Evolutionary conservation across 257 asterid species (phyloP), one percentile per base, ranked within the genome.

Genomic region (Fraxinus americana): DNA sequence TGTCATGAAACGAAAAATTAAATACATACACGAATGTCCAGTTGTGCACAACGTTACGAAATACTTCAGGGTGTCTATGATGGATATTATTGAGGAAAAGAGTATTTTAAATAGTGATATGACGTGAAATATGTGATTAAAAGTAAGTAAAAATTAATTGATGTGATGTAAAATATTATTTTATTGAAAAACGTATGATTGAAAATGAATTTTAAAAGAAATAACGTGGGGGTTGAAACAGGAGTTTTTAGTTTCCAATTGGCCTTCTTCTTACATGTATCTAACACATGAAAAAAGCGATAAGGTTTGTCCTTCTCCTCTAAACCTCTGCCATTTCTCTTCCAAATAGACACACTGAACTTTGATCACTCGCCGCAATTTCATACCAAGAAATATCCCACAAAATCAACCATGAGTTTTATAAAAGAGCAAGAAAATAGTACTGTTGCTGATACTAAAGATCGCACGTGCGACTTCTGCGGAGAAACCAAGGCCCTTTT

Each of bases 391-490:
- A 79, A 23, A 74, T 59, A 8, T 19, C 30, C 11, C 45, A 54
- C 7, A 19, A 69, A 76, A 30, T 11, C 36, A 36, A 43, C 75
- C 78, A 86, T 86, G 50, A 43, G 3, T 43, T 43, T 12, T 12
- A 11, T 43, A 43, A 12, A 43, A 10, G 50, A 43, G 88, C 73
- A 36, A 68, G 88, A 82, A 35, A 79, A 4, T 23, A 21, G 50
- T 12, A 10, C 39, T 72, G 27, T 8, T 1, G 7, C 41, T 2
- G 29, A 48, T 21, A 83, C 78, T 34, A 66, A 59, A 30, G 48
- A 41, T 12, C 89, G 90, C 16, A 83, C 79, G 6, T 96, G 99
- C 85, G 98, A 90, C 82, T 96, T 93, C 85, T 96, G 99, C 83
- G 85, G 86, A 68, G 86, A 83, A 71, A 74, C 90, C 1, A 86